Base-by-base conservation (phyloP, 768 basidiomycete genomes). In the Kwoniella pini region DNA sequence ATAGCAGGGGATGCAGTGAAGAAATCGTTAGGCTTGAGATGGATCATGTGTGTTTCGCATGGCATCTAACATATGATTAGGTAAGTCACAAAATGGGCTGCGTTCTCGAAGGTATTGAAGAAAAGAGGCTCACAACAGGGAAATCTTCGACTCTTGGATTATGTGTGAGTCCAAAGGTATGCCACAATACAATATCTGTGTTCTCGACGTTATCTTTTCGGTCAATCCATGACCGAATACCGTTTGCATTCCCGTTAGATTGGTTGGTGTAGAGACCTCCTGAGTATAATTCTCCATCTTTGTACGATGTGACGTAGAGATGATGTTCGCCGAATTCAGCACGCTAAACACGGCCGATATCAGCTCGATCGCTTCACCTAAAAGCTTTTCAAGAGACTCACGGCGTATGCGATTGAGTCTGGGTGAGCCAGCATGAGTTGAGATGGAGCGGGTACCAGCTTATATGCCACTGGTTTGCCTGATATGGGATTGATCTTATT, bases 91-190 rank as follows among this genome's bases (percentile, higher is more conserved):
- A n/a, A n/a, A n/a, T n/a, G n/a, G n/a, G n/a, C n/a, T n/a, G n/a
- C n/a, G n/a, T n/a, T n/a, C n/a, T n/a, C n/a, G n/a, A n/a, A n/a
- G n/a, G n/a, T n/a, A n/a, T n/a, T n/a, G n/a, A n/a, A n/a, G n/a
- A n/a, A n/a, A n/a, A n/a, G n/a, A n/a, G n/a, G n/a, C 48, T 27
- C n/a, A 50, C 48, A 19, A 74, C 68, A 19, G 72, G 72, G 60
- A 70, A 77, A 51, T 77, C 75, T 33, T 77, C 75, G 0, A 65
- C 62, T 42, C 73, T 48, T 26, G 71, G 66, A 26, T 63, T 67
- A 54, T 75, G 75, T 1, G 75, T 77, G 28, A 77, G 43, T 3
- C 71, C 75, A 39, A 75, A 75, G 0, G 73, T 74, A 50, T 70
- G 71, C 75, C 73, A 76, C n/a, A 72, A 28, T 9, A 76, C 72